A percentile compares a stretch with the other conserved stretches of the same genome.
Evolutionary conservation across 495 filamentous ascomycete genomes (phyloP).

Genomic region (Penicilliopsis zonata): DNA sequence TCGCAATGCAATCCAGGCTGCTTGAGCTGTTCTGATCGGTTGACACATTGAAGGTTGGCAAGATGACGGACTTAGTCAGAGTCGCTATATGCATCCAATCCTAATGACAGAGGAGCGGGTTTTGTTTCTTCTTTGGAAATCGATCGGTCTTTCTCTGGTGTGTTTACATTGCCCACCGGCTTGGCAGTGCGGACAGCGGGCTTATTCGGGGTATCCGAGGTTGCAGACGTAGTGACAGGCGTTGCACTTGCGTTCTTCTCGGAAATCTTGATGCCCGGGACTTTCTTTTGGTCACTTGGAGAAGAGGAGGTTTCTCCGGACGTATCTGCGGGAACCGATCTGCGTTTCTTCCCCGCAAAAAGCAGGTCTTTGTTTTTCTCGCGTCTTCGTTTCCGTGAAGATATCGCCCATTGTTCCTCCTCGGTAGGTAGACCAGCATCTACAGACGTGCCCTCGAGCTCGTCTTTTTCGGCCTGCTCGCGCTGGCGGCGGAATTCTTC

Average conservation of each 20-base stretch:
- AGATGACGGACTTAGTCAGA: constrained; percentile 17
- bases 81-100: constrained; percentile 30
- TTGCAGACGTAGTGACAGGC: neutral
- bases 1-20: neutral
- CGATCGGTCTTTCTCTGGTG: constrained; percentile 1
- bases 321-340: constrained; percentile 21
- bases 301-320: constrained; percentile 4
- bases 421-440: constrained; percentile 21
- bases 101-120: constrained; percentile 12
- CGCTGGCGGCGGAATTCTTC: constrained; percentile 56
- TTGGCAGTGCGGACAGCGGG: neutral
- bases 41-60: constrained; percentile 1
- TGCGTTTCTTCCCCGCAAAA: constrained; percentile 48
- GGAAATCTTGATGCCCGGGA: constrained; percentile 1
- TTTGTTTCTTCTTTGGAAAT: constrained; percentile 7
- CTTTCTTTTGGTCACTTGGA: constrained; percentile 7
- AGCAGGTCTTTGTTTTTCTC: constrained; percentile 40
- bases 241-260: constrained; percentile 1
- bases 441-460: constrained; percentile 23
- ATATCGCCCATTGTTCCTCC: constrained; percentile 43
- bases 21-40: neutral
- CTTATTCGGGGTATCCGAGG: neutral
- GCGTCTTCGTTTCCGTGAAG: constrained; percentile 47
- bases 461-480: constrained; percentile 48
- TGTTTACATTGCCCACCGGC: constrained; percentile 2